A percentile compares a stretch with the other conserved stretches of the same genome.
phyloP scores from a whole-genome alignment of 2,329 filamentous ascomycete genomes.

The Curvularia spicifera region DNA sequence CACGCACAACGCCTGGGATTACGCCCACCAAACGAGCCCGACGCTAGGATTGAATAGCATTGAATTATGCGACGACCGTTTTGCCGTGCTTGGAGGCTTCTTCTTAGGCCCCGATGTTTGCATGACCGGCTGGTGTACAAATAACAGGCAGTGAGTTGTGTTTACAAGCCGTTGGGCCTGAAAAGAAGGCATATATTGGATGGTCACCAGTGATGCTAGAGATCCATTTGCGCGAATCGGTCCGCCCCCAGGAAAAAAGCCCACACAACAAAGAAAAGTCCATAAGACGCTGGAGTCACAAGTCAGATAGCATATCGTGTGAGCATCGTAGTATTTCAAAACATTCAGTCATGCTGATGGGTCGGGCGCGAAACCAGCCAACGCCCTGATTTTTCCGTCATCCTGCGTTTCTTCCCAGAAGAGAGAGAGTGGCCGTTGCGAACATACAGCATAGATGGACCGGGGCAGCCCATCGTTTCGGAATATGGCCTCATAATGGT shows the following conservation, averaged over 20 bases:
- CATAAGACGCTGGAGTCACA: background rate
- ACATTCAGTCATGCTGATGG: background rate
- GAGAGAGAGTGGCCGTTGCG: background rate
- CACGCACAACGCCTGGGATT: too few species aligned
- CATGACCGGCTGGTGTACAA: too few species aligned
- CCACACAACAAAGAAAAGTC: background rate
- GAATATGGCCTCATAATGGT: background rate
- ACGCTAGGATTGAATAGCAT: too few species aligned
- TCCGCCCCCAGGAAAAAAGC: background rate
- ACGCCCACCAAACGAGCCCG: too few species aligned
- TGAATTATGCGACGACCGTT: too few species aligned
- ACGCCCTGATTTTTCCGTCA: background rate
- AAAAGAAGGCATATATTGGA: too few species aligned
- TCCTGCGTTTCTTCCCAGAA: background rate
- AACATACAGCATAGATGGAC: background rate
- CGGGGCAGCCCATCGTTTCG: background rate
- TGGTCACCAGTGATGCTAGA: too few species aligned
- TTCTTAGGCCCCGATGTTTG: too few species aligned
- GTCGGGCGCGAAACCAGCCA: background rate
- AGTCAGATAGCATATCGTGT: background rate
- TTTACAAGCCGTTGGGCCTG: too few species aligned
- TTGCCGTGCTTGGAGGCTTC: too few species aligned
- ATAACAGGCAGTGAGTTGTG: too few species aligned
- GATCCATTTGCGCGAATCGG: too few species aligned
- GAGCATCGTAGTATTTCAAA: background rate